Base-by-base conservation (phyloP, 23 red algal species). In the Gracilaria caudata region DNA sequence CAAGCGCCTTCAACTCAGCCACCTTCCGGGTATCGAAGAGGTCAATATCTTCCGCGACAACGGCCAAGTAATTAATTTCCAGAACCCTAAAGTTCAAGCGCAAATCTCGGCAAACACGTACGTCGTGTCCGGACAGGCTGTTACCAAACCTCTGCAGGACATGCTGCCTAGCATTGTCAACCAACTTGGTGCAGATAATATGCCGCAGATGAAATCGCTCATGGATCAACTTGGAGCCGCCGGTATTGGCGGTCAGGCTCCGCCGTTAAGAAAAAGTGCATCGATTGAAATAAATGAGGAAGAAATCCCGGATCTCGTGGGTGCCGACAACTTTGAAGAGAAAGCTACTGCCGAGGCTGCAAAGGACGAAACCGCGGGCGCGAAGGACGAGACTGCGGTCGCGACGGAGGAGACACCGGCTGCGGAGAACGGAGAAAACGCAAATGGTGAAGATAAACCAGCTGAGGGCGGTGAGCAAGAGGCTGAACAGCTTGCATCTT, bases 21-120 rank as follows among this genome's bases (percentile, higher is more conserved):
- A 86, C 65, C 80, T 99, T 49, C 89, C 97, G 25, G 83, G 83
- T 29, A 93, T 93, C 80, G 97, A 99, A 37, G 97, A 99, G 70
- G 93, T 95, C 0, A 93, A 95, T 83, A 84, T 99, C 53, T 95
- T 99, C 81, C 82, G 85, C 38, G 97, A 99, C 61, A 90, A 94
- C 66, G 97, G 97, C 47, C 64, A 80, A 44, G 88, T 99, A 32
- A 94, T 96, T 30, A 79, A 82, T 61, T 99, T 99, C 79, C 57
- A 81, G 30, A 84, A 80, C 51, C 97, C 97, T 4, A 99, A 98
- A 53, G 94, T 97, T 40, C 94, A 97, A 82, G 94, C 94, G 23
- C 83, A 87, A 75, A 90, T 98, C 73, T 86, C 81, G 26, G 95
- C 95, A 19, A 98, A 94, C 68, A 98, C 95, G n/a, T 98, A 89